These are phyloP conservation scores for Penicillium psychrosexuale DNA, from an alignment of 2,329 filamentous ascomycete species.

Conservation along the genomic window DNA sequence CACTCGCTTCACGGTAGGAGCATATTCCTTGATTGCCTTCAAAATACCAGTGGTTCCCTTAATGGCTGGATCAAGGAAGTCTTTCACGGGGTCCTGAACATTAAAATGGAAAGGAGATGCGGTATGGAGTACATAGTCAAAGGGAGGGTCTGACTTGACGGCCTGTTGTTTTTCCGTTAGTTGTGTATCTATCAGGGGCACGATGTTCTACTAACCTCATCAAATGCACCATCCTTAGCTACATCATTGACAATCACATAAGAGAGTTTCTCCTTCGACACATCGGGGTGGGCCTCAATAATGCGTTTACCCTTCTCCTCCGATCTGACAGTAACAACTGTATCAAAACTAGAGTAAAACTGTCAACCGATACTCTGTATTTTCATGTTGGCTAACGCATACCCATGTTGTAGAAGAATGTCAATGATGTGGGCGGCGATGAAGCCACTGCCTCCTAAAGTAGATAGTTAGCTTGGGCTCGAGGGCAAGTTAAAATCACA, in stretches of 20 bases:
- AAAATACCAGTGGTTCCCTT: conserved; percentile 63
- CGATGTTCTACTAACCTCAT: conserved; percentile 43
- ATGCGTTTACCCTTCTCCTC: conserved; percentile 62
- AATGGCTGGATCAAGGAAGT: conserved; percentile 59
- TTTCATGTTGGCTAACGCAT: not conserved
- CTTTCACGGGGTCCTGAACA: conserved; percentile 66
- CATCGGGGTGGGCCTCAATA: conserved; percentile 51
- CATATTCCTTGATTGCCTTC: conserved; percentile 59
- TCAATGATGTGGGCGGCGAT: conserved; percentile 65
- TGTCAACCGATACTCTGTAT: not conserved
- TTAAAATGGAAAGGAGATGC: conserved; percentile 72
- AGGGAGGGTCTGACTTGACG: conserved; percentile 60
- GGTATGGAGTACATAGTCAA: conserved; percentile 72
- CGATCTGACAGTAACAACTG: conserved; percentile 62
- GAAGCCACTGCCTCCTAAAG: conserved; percentile 59
- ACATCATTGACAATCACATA: conserved; percentile 72
- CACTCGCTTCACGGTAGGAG: conserved; percentile 68
- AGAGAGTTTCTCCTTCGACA: conserved; percentile 56
- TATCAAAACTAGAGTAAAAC: conserved; percentile 49
- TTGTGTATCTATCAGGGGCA: not conserved
- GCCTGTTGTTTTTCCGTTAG: conserved; percentile 35
- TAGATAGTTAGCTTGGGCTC: conserved; percentile 28
- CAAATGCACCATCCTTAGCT: conserved; percentile 66
- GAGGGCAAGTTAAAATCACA: conserved; percentile 25
- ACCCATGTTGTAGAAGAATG: conserved; percentile 54